A percentile compares a stretch with the other conserved stretches of the same genome.
These are phyloP conservation scores for Termitomyces sp. DNA, from an alignment of 1,284 basidiomycete species.

Conservation along the genomic window DNA sequence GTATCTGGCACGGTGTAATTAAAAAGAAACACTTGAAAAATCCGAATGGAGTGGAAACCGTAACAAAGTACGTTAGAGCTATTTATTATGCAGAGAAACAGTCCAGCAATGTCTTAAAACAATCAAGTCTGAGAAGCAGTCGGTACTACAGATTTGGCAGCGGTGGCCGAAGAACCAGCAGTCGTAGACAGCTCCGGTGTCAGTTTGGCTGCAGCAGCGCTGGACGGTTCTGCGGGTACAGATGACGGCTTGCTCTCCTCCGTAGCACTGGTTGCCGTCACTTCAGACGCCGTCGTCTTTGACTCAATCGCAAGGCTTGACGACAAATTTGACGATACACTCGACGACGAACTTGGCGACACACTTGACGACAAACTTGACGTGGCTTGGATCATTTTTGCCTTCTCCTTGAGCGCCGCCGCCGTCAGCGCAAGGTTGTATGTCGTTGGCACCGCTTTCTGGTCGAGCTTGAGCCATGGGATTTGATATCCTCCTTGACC, in stretches of 20 bases:
- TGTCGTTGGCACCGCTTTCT: slow-evolving; percentile 39
- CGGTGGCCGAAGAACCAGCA: not conserved
- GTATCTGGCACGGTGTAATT: not conserved
- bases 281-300: not conserved
- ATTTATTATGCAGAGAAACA: not conserved
- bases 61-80: not conserved
- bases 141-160: not conserved
- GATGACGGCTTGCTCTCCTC: slow-evolving; percentile 1
- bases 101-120: not conserved
- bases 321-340: slow-evolving; percentile 1
- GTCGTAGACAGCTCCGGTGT: not conserved
- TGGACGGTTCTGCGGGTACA: not conserved
- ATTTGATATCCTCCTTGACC: slow-evolving; percentile 47
- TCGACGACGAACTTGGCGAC: slow-evolving; percentile 4
- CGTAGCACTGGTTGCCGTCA: not conserved
- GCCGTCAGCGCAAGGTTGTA: slow-evolving; percentile 31
- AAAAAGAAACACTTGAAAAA: not conserved
- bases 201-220: not conserved
- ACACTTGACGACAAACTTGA: slow-evolving; percentile 1
- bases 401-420: slow-evolving; percentile 14
- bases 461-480: slow-evolving; percentile 52
- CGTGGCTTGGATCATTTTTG: slow-evolving; percentile 12
- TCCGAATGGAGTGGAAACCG: not conserved
- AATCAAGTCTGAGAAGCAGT: not conserved
- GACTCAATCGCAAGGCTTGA: not conserved